Conservation (phyloP, 352 stramenopile species). For the Phytophthora ramorum region DNA sequence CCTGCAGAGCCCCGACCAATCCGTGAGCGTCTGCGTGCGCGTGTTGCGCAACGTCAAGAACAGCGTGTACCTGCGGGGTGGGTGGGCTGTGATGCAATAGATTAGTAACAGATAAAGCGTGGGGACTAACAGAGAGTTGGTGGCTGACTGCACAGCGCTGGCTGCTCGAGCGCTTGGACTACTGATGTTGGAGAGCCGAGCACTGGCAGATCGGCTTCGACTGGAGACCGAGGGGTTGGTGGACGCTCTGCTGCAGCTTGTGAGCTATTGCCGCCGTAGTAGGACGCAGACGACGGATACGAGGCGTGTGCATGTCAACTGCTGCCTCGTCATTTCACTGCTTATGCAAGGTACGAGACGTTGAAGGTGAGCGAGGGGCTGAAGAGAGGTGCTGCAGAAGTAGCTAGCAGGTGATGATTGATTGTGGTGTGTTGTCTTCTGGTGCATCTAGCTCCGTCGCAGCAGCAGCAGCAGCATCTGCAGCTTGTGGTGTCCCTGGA, state of each 20-base stretch:
- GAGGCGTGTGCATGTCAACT: constrained; percentile 81
- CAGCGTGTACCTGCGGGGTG: constrained; percentile 61
- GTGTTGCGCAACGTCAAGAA: constrained; percentile 73
- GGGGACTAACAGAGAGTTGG: not conserved
- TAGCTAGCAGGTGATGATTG: not conserved
- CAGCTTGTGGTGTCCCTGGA: constrained; percentile 71
- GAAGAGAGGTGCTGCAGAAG: not conserved
- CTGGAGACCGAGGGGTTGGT: constrained; percentile 75
- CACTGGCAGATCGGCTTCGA: constrained; percentile 47
- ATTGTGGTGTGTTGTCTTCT: not conserved
- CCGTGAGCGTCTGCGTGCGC: constrained; percentile 42
- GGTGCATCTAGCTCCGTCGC: constrained; percentile 27
- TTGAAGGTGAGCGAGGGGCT: constrained; percentile 17
- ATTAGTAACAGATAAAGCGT: not conserved
- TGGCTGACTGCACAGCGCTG: constrained; percentile 38
- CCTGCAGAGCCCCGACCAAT: constrained; percentile 5
- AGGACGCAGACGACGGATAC: constrained; percentile 59
- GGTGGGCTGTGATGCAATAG: not conserved
- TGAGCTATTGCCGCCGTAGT: constrained; percentile 65
- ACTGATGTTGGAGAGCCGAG: constrained; percentile 53
- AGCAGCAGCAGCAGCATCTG: constrained; percentile 35
- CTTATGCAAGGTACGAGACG: constrained; percentile 66
- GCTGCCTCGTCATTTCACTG: constrained; percentile 86
- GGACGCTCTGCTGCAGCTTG: constrained; percentile 76
- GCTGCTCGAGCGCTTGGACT: constrained; percentile 72